Percentiles rank a stretch among this genome's conserved stretches.
Evolutionary conservation across 345 rosid genomes (phyloP).

Genomic region (rapeseed (Brassica napus)): Da-Ae NC_063443.1:15811501-15812000

Average conservation of each 20-base stretch:
- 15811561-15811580: not conserved
- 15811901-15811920: slow-evolving; percentile 22
- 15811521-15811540: not conserved
- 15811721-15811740: not conserved
- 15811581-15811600: not conserved
- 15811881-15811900: slow-evolving; percentile 11
- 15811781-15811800: slow-evolving; percentile 20
- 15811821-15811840: too few species aligned
- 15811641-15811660: not conserved
- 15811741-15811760: not conserved
- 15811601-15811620: not conserved
- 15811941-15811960: slow-evolving; percentile 31
- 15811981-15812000: slow-evolving; percentile 28
- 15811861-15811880: too few species aligned
- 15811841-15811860: too few species aligned
- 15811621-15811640: not conserved
- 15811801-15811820: not conserved
- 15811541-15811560: not conserved
- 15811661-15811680: not conserved
- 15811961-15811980: slow-evolving; percentile 12
- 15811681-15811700: not conserved
- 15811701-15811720: not conserved
- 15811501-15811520: not conserved
- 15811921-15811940: not conserved
- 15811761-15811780: not conserved